phyloP scores from a whole-genome alignment of 2,329 filamentous ascomycete genomes.

The Colletotrichum brevisporum region DNA sequence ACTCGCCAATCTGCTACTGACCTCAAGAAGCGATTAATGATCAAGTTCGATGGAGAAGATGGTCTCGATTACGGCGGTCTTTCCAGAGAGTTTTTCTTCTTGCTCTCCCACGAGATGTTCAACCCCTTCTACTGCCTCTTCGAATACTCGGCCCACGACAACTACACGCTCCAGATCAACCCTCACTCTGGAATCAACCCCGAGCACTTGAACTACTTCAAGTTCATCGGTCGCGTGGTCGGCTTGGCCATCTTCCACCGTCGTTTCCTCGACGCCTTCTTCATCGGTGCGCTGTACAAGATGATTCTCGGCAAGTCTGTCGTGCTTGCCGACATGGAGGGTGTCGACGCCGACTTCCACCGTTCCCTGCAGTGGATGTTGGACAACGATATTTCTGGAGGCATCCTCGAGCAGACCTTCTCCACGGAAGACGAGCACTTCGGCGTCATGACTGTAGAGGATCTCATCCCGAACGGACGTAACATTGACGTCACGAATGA shows the following conservation, averaged over 20 bases:
- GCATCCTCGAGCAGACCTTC: slow-evolving; percentile 95
- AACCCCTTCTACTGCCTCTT: slow-evolving; percentile 99
- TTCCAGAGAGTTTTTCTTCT: slow-evolving; percentile 99
- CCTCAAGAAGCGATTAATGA: slow-evolving; percentile 98
- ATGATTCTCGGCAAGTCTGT: slow-evolving; percentile 98
- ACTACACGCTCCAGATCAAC: slow-evolving; percentile 99
- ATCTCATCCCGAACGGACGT: slow-evolving; percentile 89
- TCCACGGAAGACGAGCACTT: slow-evolving; percentile 98
- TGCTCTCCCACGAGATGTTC: slow-evolving; percentile 99
- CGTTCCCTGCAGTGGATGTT: slow-evolving; percentile 97
- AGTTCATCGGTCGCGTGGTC: slow-evolving; percentile 98
- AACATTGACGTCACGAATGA: slow-evolving; percentile 98
- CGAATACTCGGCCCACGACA: slow-evolving; percentile 99
- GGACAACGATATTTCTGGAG: slow-evolving; percentile 95
- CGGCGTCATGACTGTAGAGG: slow-evolving; percentile 92
- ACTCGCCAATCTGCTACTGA: slow-evolving; percentile 96
- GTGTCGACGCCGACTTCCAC: slow-evolving; percentile 98
- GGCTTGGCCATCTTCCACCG: slow-evolving; percentile 98
- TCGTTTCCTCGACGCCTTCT: slow-evolving; percentile 97
- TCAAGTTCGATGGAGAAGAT: slow-evolving; percentile 99
- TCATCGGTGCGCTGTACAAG: slow-evolving; percentile 99
- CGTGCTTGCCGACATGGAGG: slow-evolving; percentile 94
- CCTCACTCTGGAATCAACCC: slow-evolving; percentile 99
- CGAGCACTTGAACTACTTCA: slow-evolving; percentile 99
- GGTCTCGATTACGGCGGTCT: slow-evolving; percentile 98